phyloP scores from a whole-genome alignment of 208 protist genomes.

The Crithidia fasciculata region DNA sequence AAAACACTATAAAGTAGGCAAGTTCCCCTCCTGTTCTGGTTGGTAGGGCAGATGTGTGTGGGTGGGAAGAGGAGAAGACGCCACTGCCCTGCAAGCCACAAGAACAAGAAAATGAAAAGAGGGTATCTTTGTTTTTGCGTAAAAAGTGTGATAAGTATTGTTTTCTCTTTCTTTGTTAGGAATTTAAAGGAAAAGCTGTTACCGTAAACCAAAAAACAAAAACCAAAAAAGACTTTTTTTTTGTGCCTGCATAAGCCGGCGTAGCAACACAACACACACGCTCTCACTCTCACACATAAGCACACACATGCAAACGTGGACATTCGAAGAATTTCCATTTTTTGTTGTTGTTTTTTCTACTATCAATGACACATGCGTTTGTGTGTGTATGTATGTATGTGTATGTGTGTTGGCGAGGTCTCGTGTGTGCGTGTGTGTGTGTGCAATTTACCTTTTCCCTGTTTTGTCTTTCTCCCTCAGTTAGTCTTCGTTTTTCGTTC shows the following conservation, averaged over 20 bases:
- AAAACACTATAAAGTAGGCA: no score
- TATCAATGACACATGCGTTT: neutral
- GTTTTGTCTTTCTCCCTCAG: no score
- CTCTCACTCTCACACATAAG: neutral
- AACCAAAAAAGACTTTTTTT: neutral
- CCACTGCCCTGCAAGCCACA: no score
- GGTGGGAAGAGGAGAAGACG: no score
- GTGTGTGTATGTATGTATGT: neutral
- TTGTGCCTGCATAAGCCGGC: constrained; percentile 11
- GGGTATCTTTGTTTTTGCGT: neutral
- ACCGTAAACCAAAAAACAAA: neutral
- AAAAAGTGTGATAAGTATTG: neutral
- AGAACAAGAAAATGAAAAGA: neutral
- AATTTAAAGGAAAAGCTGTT: neutral
- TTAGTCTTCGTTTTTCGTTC: no score
- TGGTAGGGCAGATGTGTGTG: no score
- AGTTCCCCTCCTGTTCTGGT: no score
- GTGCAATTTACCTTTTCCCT: no score
- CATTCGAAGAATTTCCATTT: no score
- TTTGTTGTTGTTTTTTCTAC: no score
- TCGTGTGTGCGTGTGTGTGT: neutral
- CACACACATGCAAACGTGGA: neutral
- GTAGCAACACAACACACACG: no score
- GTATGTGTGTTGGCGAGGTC: neutral
- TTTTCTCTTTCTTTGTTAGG: constrained; percentile 17